A percentile compares a stretch with the other conserved stretches of the same genome.
Conservation (phyloP, 2,329 filamentous ascomycete species). For the Beauveria pseudobassiana region DNA sequence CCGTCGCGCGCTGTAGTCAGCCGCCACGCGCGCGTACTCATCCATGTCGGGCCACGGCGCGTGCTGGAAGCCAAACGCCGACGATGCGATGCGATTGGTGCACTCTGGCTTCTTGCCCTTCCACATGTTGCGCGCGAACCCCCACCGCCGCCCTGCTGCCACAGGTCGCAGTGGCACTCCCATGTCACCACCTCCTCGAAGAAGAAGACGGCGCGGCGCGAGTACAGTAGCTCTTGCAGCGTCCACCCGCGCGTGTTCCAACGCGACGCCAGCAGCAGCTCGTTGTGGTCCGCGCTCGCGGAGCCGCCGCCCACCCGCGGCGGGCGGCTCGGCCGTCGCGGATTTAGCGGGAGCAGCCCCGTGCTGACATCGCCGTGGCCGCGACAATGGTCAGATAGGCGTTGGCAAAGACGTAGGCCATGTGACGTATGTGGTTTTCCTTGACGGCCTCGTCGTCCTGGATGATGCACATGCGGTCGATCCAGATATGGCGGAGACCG, state of each 20-base stretch:
- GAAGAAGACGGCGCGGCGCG: conserved; percentile 35
- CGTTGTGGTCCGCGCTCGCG: conserved; percentile 25
- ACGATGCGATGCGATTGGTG: conserved; percentile 22
- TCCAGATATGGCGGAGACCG: conserved; percentile 37
- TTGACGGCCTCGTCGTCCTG: conserved; percentile 35
- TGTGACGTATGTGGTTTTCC: conserved; percentile 33
- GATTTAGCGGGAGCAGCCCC: conserved; percentile 30
- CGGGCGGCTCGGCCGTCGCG: conserved; percentile 23
- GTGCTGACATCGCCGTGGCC: conserved; percentile 32
- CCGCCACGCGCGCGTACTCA: conserved; percentile 36
- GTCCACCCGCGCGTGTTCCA: conserved; percentile 38
- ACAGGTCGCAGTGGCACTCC: conserved; percentile 39
- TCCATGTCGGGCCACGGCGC: conserved; percentile 38
- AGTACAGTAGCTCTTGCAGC: conserved; percentile 35
- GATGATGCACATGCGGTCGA: conserved; percentile 38
- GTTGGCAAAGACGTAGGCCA: conserved; percentile 38
- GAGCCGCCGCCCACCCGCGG: conserved; percentile 16
- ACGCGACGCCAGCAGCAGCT: conserved; percentile 29
- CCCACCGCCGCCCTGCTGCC: conserved; percentile 24
- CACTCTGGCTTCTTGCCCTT: conserved; percentile 26
- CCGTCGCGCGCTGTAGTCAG: conserved; percentile 34
- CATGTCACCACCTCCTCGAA: conserved; percentile 36
- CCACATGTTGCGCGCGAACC: neutral
- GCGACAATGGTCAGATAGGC: conserved; percentile 38
- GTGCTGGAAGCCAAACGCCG: conserved; percentile 32